These are phyloP conservation scores for Tripidium arundinaceum DNA, from an alignment of 202 grass and related monocot species.

Conservation along the genomic window DNA sequence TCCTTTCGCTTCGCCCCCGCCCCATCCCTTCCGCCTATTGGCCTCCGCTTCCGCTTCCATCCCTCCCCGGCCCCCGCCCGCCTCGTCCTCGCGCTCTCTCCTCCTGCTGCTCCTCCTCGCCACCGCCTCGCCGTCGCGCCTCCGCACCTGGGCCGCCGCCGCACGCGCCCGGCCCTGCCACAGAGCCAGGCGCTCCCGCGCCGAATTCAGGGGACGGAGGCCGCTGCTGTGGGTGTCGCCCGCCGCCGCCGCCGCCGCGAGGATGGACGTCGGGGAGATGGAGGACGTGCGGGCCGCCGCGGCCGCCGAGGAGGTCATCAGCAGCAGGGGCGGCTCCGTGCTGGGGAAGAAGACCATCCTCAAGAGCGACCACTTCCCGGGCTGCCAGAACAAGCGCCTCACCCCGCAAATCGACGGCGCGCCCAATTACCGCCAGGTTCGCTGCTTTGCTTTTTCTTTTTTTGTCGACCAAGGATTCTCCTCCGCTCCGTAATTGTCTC, in stretches of 20 bases:
- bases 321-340: constrained; percentile 85
- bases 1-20: background rate
- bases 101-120: background rate
- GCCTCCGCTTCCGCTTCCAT: background rate
- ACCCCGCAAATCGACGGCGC: constrained; percentile 90
- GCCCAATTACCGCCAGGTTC: constrained; percentile 94
- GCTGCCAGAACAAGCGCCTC: constrained; percentile 95
- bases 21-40: background rate
- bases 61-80: background rate
- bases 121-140: too few species aligned
- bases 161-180: too few species aligned
- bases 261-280: constrained; percentile 34
- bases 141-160: too few species aligned
- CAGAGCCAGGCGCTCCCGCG: background rate
- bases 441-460: background rate
- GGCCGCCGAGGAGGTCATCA: constrained; percentile 77
- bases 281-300: constrained; percentile 41
- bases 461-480: background rate
- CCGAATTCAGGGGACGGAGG: background rate
- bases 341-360: constrained; percentile 98
- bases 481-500: background rate
- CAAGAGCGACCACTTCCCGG: constrained; percentile 98
- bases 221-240: background rate
- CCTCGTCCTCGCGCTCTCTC: background rate
- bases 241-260: background rate